Evolutionary conservation across 108 stramenopile species (phyloP), one percentile per base, ranked within the genome.

Genomic region (Nitzschia sp.): DNA sequence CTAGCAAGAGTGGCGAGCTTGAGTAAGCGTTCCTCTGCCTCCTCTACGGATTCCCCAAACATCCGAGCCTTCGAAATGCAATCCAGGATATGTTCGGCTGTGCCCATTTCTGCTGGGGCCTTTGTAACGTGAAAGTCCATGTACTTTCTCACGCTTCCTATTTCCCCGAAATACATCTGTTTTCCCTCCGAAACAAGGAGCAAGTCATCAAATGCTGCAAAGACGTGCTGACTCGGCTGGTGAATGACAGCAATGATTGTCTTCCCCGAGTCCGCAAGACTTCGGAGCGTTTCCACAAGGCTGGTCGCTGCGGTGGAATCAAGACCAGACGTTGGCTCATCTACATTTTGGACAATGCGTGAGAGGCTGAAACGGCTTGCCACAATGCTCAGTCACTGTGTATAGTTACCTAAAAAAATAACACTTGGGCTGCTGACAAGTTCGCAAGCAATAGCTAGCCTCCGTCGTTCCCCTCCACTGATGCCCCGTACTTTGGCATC

Each of bases 241-340:
- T 97, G 96, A 67, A 97, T 95, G 2, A 93, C 92, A 4, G 90
- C 81, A 29, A 97, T 66, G 35, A 97, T 71, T 8, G 92, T 95
- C 64, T 93, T 87, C 15, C 90, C 89, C 33, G 71, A 33, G 72
- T 93, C 86, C 5, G 94, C 93, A 25, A 95, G 81, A 33, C 82
- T 77, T 26, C 87, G 70, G 24, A 95, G 75, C 21, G 85, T 84
- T 55, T 85, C 75, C 21, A 94, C 72, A 0, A 96, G 78, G 38
- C 77, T 77, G 19, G 85, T 68, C 2, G 92, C 89, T 38, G 90
- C 83, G 42, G 85, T 87, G n/a, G 77, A 78, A 66, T 96, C 95
- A 11, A 96, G 70, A 0, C 95, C 90, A n/a, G n/a, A n/a, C n/a
- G n/a, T n/a, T n/a, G n/a, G n/a, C n/a, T n/a, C n/a, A n/a, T n/a